phyloP scores from a whole-genome alignment of 345 rosid species.

The Citrus hindsii region DNA sequence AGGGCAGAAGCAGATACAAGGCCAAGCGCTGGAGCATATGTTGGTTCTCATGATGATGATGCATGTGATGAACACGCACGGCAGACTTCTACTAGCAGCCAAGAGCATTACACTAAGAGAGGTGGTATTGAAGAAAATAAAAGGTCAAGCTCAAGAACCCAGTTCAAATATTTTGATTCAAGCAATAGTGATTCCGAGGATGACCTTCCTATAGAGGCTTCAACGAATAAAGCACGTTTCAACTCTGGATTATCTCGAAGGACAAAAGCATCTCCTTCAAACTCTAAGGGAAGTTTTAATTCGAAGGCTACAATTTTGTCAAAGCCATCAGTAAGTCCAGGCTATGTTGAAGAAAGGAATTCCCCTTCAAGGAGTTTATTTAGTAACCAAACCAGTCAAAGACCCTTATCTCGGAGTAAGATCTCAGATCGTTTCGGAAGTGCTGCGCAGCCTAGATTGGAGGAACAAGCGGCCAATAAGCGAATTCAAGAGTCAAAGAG shows the following conservation, averaged over 20 bases:
- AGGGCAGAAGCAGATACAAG: slow-evolving; percentile 22
- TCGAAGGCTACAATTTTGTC: slow-evolving; percentile 20
- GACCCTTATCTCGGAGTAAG: slow-evolving; percentile 9
- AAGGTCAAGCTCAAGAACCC: slow-evolving; percentile 28
- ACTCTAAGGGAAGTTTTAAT: slow-evolving; percentile 23
- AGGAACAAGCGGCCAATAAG: slow-evolving; percentile 12
- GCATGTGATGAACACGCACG: slow-evolving; percentile 26
- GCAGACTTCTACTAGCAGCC: slow-evolving; percentile 22
- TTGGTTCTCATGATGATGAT: slow-evolving; percentile 35
- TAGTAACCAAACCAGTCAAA: slow-evolving; percentile 13
- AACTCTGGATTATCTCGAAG: slow-evolving; percentile 52
- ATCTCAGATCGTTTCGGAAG: slow-evolving; percentile 15
- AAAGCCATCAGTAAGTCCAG: slow-evolving; percentile 11
- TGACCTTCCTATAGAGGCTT: slow-evolving; percentile 31
- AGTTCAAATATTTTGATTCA: slow-evolving; percentile 32
- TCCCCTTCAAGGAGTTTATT: slow-evolving; percentile 16
- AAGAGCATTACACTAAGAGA: slow-evolving; percentile 14
- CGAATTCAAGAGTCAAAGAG: slow-evolving; percentile 14
- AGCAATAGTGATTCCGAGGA: slow-evolving; percentile 38
- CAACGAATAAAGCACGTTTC: slow-evolving; percentile 17
- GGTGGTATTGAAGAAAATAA: slow-evolving; percentile 19
- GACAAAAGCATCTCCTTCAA: slow-evolving; percentile 37
- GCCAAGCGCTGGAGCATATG: slow-evolving; percentile 24
- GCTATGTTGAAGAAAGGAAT: slow-evolving; percentile 13
- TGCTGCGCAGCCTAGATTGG: slow-evolving; percentile 15